Conservation (phyloP, 768 basidiomycete genomes). For the Pleurotus platypus region DNA sequence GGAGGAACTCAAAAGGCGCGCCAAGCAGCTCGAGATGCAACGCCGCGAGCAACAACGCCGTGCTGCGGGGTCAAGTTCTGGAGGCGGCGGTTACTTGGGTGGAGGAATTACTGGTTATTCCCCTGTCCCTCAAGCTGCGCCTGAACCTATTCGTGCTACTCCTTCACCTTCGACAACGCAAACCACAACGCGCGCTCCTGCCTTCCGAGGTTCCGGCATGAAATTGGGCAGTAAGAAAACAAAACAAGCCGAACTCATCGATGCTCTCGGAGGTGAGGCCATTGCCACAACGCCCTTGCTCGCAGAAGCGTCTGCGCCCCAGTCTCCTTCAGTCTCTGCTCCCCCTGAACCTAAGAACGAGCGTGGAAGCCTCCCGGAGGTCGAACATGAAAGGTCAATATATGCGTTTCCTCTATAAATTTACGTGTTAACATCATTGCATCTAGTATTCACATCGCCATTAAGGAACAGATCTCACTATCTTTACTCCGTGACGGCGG, state of each 20-base stretch:
- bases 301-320: slow-evolving; percentile 41
- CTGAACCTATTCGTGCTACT: slow-evolving; percentile 34
- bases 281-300: slow-evolving; percentile 45
- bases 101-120: slow-evolving; percentile 72
- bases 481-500: slow-evolving; percentile 89
- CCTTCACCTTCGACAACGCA: slow-evolving; percentile 38
- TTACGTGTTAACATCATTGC: not conserved
- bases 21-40: slow-evolving; percentile 98
- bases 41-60: slow-evolving; percentile 90
- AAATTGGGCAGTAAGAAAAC: slow-evolving; percentile 93
- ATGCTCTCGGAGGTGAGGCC: slow-evolving; percentile 81
- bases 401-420: not conserved
- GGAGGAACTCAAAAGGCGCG: slow-evolving; percentile 96
- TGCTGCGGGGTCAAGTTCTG: slow-evolving; percentile 45
- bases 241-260: slow-evolving; percentile 82
- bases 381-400: slow-evolving; percentile 70
- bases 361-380: slow-evolving; percentile 67
- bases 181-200: slow-evolving; percentile 56
- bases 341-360: slow-evolving; percentile 35
- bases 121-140: slow-evolving; percentile 57
- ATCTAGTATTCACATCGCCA: slow-evolving; percentile 75
- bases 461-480: slow-evolving; percentile 81
- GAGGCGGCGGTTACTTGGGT: slow-evolving; percentile 50
- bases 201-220: slow-evolving; percentile 96
- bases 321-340: slow-evolving; percentile 20